These are phyloP conservation scores for Arachnomyces sp. DNA, from an alignment of 2,329 filamentous ascomycete genomes.

Conservation along the genomic window DNA sequence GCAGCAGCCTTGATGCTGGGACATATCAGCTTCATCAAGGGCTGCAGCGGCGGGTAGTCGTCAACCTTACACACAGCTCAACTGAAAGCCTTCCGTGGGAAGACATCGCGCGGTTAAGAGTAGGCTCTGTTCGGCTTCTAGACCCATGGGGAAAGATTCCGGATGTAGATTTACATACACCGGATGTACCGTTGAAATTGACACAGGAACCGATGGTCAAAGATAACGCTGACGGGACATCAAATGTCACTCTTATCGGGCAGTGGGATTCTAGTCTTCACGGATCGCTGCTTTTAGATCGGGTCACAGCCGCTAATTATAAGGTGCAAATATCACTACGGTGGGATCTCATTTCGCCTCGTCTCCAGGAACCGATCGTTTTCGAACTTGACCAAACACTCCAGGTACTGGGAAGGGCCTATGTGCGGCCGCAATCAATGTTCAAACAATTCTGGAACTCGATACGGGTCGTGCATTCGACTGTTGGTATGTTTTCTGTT, in stretches of 20 bases:
- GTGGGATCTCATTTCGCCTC: slow-evolving; percentile 78
- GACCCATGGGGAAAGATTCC: slow-evolving; percentile 79
- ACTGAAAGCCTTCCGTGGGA: slow-evolving; percentile 85
- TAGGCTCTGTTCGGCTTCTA: slow-evolving; percentile 73
- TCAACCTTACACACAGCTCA: slow-evolving; percentile 85
- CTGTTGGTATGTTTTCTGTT: slow-evolving; percentile 76
- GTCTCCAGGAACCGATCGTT: slow-evolving; percentile 77
- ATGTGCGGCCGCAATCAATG: slow-evolving; percentile 77
- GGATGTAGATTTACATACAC: slow-evolving; percentile 62
- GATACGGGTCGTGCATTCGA: slow-evolving; percentile 76
- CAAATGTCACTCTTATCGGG: slow-evolving; percentile 73
- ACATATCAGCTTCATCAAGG: slow-evolving; percentile 95
- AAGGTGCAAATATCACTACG: slow-evolving; percentile 77
- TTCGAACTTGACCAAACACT: slow-evolving; percentile 74
- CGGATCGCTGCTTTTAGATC: slow-evolving; percentile 83
- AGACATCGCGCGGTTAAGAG: slow-evolving; percentile 65
- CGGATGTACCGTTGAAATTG: slow-evolving; percentile 69
- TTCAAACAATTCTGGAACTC: slow-evolving; percentile 81
- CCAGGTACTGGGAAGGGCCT: slow-evolving; percentile 75
- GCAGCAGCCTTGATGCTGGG: slow-evolving; percentile 71
- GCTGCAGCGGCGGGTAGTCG: slow-evolving; percentile 74
- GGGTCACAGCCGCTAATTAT: slow-evolving; percentile 85
- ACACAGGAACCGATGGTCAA: slow-evolving; percentile 70
- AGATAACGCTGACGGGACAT: slow-evolving; percentile 82
- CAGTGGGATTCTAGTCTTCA: slow-evolving; percentile 97